These are phyloP conservation scores for Cubamyces sp. DNA, from an alignment of 768 basidiomycete genomes.

Conservation along the genomic window DNA sequence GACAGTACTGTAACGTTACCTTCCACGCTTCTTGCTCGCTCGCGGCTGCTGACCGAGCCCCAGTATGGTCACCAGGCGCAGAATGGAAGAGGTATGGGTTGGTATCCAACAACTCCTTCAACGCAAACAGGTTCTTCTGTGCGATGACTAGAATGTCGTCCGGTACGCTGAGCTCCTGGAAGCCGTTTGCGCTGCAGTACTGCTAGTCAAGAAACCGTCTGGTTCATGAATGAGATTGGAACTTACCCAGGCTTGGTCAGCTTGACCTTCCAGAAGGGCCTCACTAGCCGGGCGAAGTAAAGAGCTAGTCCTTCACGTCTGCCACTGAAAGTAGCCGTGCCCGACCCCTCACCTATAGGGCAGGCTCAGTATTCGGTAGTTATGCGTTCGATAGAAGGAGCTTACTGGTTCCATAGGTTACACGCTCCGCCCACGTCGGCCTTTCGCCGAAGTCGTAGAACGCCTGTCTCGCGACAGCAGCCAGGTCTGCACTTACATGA, in stretches of 20 bases:
- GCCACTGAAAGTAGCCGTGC: constrained; percentile 81
- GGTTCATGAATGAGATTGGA: not conserved
- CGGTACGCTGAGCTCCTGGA: constrained; percentile 63
- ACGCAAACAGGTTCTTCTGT: constrained; percentile 77
- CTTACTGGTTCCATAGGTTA: constrained; percentile 76
- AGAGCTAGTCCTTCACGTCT: constrained; percentile 87
- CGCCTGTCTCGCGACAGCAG: constrained; percentile 76
- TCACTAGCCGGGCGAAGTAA: constrained; percentile 82
- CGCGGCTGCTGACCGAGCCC: constrained; percentile 55
- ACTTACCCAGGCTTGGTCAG: constrained; percentile 68
- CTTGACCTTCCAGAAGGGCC: constrained; percentile 87
- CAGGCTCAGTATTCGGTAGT: not conserved
- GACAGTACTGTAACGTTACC: constrained; percentile 43
- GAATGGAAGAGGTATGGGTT: constrained; percentile 88
- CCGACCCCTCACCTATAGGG: constrained; percentile 61
- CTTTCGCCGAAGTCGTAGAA: constrained; percentile 87
- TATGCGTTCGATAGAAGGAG: not conserved
- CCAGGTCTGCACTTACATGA: constrained; percentile 62
- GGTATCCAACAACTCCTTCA: constrained; percentile 77
- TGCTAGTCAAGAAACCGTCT: not conserved
- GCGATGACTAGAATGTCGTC: constrained; percentile 68
- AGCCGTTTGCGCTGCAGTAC: constrained; percentile 41
- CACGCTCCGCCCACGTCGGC: constrained; percentile 79
- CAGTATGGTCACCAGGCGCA: constrained; percentile 68
- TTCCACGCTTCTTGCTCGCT: constrained; percentile 90